Evolutionary conservation across 441 rosid genomes (phyloP), one percentile per base, ranked within the genome.

Genomic region (Dalechampia spathulata): DNA sequence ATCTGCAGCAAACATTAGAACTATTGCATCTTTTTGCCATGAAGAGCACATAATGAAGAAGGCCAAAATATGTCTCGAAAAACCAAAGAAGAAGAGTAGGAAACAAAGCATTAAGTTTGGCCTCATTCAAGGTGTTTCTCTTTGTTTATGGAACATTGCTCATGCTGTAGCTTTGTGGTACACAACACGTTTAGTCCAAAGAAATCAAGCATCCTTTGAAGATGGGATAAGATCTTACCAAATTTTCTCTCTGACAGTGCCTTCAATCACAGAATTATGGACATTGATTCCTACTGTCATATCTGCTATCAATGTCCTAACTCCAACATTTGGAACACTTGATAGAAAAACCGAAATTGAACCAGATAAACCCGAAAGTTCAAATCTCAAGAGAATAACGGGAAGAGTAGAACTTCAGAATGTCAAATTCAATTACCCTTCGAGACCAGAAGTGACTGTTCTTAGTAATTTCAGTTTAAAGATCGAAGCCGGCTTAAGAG

Each of bases 91-190:
- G 69, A 72, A 58, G 30, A 70, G 80, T 65, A 67, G 75, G 52
- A 74, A 16, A 56, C 65, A 59, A 36, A 82, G 92, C 34, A 58
- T 85, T 19, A 80, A 80, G 64, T 82, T 63, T 30, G 89, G 93
- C 22, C 46, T 82, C 52, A 74, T 82, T 67, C 88, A 85, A 72
- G 87, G 89, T 26, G 57, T 72, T 58, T 85, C 85, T 56, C 85
- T 77, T 28, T 76, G 81, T 72, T 64, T 80, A 37, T 85, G 89
- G 93, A 82, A 85, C 70, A 80, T 85, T 55, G 89, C 93, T 22
- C 93, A 80, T 66, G 89, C 83, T n/a, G 79, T 80, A 32, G 93
- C 89, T 3, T 53, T 85, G 55, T 80, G 88, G 89, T 82, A 82
- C 70, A 80, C 85, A 11, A 60, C 82, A 16, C 27, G 64, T 57